Evolutionary conservation across 176 grass and related monocot genomes (phyloP).

Genomic region (maize (Zea mays)): DNA sequence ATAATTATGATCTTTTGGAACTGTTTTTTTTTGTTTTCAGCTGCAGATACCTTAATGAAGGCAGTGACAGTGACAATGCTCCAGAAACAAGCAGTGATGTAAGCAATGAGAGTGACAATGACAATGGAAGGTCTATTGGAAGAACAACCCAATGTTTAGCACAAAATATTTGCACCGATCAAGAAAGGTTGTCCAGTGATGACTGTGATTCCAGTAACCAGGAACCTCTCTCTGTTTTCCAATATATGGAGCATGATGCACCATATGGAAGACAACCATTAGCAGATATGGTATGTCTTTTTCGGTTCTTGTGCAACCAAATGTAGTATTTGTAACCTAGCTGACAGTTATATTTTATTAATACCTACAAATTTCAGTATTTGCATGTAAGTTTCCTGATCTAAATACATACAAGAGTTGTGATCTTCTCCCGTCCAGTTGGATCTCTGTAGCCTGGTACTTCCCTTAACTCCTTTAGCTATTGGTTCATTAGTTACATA

Average conservation of each 20-base stretch:
- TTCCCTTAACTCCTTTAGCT: no score
- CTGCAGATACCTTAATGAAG: conserved; percentile 41
- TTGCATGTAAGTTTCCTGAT: no score
- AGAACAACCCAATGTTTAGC: conserved; percentile 20
- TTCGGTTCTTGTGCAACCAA: conserved; percentile 13
- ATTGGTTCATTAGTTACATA: no score
- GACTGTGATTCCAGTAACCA: no score
- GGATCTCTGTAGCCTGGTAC: no score
- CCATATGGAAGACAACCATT: conserved; percentile 85
- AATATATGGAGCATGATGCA: conserved; percentile 68
- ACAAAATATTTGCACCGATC: no score
- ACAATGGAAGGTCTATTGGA: conserved; percentile 25
- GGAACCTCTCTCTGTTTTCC: conserved; percentile 44
- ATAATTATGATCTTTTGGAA: no score
- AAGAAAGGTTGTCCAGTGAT: no score
- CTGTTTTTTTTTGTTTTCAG: no score
- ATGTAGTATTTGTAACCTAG: background rate
- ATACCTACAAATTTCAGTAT: conserved; percentile 56
- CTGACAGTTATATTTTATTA: conserved; percentile 10
- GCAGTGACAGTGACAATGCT: conserved; percentile 47
- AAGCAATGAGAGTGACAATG: no score
- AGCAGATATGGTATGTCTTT: conserved; percentile 63
- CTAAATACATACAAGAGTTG: no score
- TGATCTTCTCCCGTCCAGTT: no score
- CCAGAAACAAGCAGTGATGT: conserved; percentile 51